Evolutionary conservation across 2,329 filamentous ascomycete genomes (phyloP), one percentile per base, ranked within the genome.

Genomic region (Penicillium sp.): DNA sequence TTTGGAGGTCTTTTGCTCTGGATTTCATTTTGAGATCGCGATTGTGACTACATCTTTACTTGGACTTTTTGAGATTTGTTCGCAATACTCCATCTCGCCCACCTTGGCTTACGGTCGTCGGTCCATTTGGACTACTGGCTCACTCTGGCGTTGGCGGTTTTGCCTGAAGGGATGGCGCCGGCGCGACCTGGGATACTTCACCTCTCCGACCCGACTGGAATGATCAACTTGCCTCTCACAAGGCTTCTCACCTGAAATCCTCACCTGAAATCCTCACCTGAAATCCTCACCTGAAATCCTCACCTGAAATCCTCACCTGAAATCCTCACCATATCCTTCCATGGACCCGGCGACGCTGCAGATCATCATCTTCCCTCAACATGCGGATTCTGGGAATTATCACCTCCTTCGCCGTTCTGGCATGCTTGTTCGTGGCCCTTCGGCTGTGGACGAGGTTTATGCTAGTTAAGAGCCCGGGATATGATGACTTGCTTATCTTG

Each of bases 401-500:
- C 24, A 65, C 65, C 13, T 55, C 55, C 6, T 71, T 72, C 19
- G 60, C 66, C 9, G 27, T 31, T 1, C 39, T 70, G 46, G 56
- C 70, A 2, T 51, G 41, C 27, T 19, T 71, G n/a, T 52, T 55
- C 14, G 66, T 73, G 36, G 57, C 46, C 1, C 24, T 69, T 27
- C 63, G 71, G 19, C 43, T 73, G 35, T 69, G 58, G 27, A 67
- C 69, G 19, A 59, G 71, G 7, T 56, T 69, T 7, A 50, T 50
- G 19, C 27, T 73, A 11, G 59, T 70, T 18, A 67, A 62, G 36
- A 60, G 58, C 5, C 63, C 67, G 3, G 70, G 71, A 16, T 64
- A 65, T 55, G 71, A 73, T 58, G 71, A 73, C 58, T 27, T 68
- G 37, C n/a, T 71, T 16, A 60, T 73, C 50, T 41, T 58, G 4